Base-by-base conservation (phyloP, 2,329 filamentous ascomycete species). In the Chrysosporium queenslandicum region DNA sequence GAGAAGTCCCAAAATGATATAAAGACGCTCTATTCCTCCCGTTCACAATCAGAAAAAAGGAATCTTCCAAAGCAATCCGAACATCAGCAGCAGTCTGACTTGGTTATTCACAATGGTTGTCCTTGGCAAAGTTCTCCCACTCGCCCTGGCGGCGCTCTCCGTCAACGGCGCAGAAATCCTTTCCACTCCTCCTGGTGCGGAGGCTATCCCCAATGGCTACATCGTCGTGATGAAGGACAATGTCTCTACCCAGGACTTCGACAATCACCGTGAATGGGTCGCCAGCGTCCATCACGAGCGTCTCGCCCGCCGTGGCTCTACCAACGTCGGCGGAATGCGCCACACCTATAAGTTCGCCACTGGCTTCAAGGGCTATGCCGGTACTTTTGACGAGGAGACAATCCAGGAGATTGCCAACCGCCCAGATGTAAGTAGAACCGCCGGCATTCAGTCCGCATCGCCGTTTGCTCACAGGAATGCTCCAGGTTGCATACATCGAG, bases 401-500 rank as follows among this genome's bases (percentile, higher is more conserved):
- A 46, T 57, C 36, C 23, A 52, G 23, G 48, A 53, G 36, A 57
- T 57, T 43, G 47, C 53, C 41, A 52, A 42, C 34, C 42, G 42
- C 11, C 16, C 29, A 4, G 48, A 50, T 43, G 53, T 54, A 43
- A 30, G 52, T 14, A 37, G n/a, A 12, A 4, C 23, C 21, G 34
- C 42, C 7, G 29, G 42, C 27, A n/a, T 37, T 7, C 5, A 16
- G 8, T 20, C n/a, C 37, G n/a, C 6, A 18, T 4, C n/a, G 27
- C 21, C 12, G 2, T 25, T 32, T 30, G 43, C 27, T 45, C 11
- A 45, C 48, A n/a, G 11, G n/a, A 16, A 30, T 14, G 14, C 27
- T 30, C 23, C 16, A 58, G 57, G 57, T 59, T 42, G 50, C 45
- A 40, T 57, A 46, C 47, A 49, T 59, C 41, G 57, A 59, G 36